Percentiles rank a stretch among this genome's conserved stretches.
These are phyloP conservation scores for Rhododendron williamsianum DNA, from an alignment of 148 eudicot species.

Conservation along the genomic window DNA sequence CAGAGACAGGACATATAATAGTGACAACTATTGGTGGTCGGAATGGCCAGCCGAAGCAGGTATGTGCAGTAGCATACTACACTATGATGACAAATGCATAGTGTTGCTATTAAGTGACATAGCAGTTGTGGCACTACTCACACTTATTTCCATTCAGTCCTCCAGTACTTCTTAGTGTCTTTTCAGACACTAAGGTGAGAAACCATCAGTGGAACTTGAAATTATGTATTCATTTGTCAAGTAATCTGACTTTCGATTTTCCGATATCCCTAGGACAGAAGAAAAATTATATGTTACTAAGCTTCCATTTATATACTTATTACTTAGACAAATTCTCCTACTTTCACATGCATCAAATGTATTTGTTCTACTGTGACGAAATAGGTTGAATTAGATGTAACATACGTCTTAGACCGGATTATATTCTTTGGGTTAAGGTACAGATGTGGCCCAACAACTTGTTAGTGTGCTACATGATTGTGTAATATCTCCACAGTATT, in stretches of 20 bases:
- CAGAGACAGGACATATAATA: constrained; percentile 84
- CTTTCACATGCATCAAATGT: not conserved
- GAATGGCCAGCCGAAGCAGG: constrained; percentile 90
- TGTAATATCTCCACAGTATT: not conserved
- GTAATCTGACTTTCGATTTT: not conserved
- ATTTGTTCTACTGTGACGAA: not conserved
- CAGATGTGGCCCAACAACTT: not conserved
- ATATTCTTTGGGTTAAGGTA: not conserved
- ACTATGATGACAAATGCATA: not conserved
- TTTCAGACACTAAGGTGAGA: not conserved
- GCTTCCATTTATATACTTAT: not conserved
- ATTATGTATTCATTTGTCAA: not conserved
- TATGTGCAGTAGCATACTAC: constrained; percentile 13
- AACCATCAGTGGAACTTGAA: not conserved
- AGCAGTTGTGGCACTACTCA: not conserved
- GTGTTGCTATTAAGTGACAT: not conserved
- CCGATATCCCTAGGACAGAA: not conserved
- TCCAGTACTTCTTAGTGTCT: not conserved
- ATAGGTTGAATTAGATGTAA: not conserved
- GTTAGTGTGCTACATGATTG: not conserved
- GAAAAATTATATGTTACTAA: not conserved
- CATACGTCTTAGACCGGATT: not conserved
- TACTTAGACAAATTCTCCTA: not conserved
- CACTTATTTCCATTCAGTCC: not conserved
- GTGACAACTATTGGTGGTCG: constrained; percentile 80